Base-by-base conservation (phyloP, 2,329 filamentous ascomycete species). In the Talaromyces pinophilus region DNA sequence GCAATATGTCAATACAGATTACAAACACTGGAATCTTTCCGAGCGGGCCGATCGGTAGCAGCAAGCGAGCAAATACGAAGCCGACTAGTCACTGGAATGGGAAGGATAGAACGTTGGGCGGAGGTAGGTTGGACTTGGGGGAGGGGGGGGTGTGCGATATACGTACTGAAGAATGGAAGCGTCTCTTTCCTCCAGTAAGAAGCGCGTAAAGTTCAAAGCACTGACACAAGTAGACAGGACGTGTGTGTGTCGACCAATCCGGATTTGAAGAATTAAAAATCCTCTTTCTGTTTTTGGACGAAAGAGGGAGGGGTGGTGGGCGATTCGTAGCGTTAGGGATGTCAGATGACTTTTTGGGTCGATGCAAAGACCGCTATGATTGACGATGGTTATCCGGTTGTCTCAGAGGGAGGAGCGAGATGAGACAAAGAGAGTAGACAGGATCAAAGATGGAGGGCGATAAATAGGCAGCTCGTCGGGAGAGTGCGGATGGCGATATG, bases 1-100 rank as follows among this genome's bases (percentile, higher is more conserved):
- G 57, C 57, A 33, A 60, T 33, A 46, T 60, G 38, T 44, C 35
- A 44, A 60, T 46, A 60, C 57, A 30, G 22, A 40, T 60, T 60
- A 57, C 64, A 48, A 63, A 44, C 28, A 59, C 61, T 64, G 62
- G 57, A 50, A 59, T 54, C 30, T 59, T 60, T 63, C 65, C 62
- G 62, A 64, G 40, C 65, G 65, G 65, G 65, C 65, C 65, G 65
- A 64, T 64, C 62, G 28, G 62, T 30, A 59, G 61, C 40, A 57
- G 59, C n/a, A 63, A 61, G 50, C 54, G 13, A 64, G 35, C 19
- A 50, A 57, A 35, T 62, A 52, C 42, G 48, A 67, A 52, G 65
- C 54, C 44, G 57, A 62, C 22, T 42, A 42, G 40, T 60, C 57
- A 57, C 25, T 52, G 40, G 35, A 38, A 46, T 67, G 46, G 55